Base-by-base conservation (phyloP, 768 basidiomycete species). In the Pisolithus albus region DNA sequence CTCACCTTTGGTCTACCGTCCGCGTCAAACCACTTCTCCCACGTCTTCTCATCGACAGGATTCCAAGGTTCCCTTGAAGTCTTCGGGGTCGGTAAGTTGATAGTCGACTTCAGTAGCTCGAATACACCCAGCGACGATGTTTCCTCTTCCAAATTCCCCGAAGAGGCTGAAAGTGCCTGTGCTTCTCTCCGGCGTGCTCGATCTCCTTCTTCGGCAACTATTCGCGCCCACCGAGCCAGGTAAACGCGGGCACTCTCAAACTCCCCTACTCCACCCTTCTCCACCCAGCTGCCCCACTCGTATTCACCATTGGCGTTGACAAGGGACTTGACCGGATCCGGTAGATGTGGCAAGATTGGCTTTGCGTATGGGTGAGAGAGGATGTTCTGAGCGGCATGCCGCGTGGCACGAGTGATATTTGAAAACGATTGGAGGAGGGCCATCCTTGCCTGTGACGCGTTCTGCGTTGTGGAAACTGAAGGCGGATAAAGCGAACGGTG, bases 141-240 rank as follows among this genome's bases (percentile, higher is more conserved):
- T 67, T 85, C 88, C 61, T 83, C 83, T 16, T 65, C 76, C 34
- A 74, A 64, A 54, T 74, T 73, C 11, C 72, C 60, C 4, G 76
- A 70, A 6, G 78, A 73, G 3, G 79, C 72, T 2, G 77, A 70
- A 11, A 88, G 59, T 0, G 78, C 73, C 62, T 86, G 85, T 0
- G 87, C 82, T 66, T 99, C 96, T 41, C 80, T 78, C 56, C 83
- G 71, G 40, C 96, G 77, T 5, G 92, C 83, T 15, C 91, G 78
- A 66, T 99, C 96, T 16, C 96, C 96, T 65, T 98, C 96, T 68
- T 99, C 96, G 2, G 96, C 96, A 1, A 98, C 96, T 52, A 92
- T 88, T 46, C 94, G 78, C 4, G 96, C 96, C 96, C 96, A 99
- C 30, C 91, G 77, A 9, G 96, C 96, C 8, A 99, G 80, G 66